These are phyloP conservation scores for Otatea glauca DNA, from an alignment of 176 grass and related monocot genomes.

Conservation along the genomic window DNA sequence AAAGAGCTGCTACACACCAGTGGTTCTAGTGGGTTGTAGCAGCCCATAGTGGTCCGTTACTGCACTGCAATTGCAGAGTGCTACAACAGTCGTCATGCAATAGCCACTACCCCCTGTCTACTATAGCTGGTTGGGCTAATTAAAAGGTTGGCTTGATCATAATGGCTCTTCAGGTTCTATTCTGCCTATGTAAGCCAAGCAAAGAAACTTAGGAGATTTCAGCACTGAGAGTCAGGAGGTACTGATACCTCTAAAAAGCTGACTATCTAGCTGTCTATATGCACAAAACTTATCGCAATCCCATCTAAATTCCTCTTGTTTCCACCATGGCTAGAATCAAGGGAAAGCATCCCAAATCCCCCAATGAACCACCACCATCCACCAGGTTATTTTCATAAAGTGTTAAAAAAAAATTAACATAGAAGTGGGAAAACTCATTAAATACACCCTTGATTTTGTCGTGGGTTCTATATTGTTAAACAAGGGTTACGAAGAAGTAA, in stretches of 20 bases:
- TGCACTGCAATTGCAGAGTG: not conserved
- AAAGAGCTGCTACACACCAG: not conserved
- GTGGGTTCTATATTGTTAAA: not conserved
- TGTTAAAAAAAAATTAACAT: not conserved
- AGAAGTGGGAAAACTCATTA: not conserved
- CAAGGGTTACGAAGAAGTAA: conserved; percentile 22
- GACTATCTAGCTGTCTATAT: conserved; percentile 15
- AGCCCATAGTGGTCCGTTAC: not conserved
- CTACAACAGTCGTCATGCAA: not conserved
- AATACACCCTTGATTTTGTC: conserved; percentile 1
- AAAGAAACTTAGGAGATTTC: not conserved
- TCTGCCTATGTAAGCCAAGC: not conserved
- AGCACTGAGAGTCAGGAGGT: not conserved
- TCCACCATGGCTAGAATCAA: conserved; percentile 21
- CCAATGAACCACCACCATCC: conserved; percentile 18
- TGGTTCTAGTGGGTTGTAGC: not conserved
- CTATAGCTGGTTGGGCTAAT: not conserved
- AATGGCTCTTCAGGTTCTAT: not conserved
- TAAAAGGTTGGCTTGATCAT: not conserved
- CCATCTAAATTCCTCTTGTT: conserved; percentile 9
- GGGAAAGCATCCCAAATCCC: conserved; percentile 23
- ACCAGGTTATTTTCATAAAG: conserved; percentile 5
- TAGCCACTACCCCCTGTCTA: not conserved
- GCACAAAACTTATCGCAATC: conserved; percentile 1
- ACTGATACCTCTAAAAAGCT: not conserved